Evolutionary conservation across 2,329 filamentous ascomycete genomes (phyloP).

Genomic region (Sodiomyces alkalinus): DNA sequence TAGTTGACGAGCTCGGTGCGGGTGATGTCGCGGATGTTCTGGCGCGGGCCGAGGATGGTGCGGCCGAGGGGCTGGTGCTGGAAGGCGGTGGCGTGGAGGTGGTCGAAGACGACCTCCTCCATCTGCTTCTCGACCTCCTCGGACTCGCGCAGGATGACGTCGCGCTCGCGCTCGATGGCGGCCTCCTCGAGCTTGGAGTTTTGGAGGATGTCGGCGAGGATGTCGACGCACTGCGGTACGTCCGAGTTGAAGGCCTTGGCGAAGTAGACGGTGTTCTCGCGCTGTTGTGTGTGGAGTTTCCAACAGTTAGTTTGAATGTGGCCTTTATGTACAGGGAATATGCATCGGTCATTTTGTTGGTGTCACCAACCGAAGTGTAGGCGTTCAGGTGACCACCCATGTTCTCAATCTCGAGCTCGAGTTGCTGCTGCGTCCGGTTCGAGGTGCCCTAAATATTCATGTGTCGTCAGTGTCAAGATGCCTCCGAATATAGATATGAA

Average conservation of each 20-base stretch:
- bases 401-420: constrained; percentile 99
- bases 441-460: constrained; percentile 56
- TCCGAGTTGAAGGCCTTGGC: constrained; percentile 98
- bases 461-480: too few relatives aligned
- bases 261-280: constrained; percentile 99
- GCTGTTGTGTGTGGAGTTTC: too few relatives aligned
- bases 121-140: constrained; percentile 99
- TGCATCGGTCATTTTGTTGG: neutral
- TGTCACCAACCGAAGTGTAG: constrained; percentile 79
- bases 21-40: constrained; percentile 96
- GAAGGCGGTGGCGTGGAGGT: constrained; percentile 95
- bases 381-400: constrained; percentile 99
- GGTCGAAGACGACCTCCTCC: constrained; percentile 98
- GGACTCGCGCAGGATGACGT: constrained; percentile 96
- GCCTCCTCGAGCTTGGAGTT: constrained; percentile 93
- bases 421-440: constrained; percentile 88
- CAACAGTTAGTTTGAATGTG: constrained; percentile 5
- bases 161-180: constrained; percentile 93
- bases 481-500: too few relatives aligned
- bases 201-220: constrained; percentile 96
- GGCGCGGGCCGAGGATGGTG: constrained; percentile 91
- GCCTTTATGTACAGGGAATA: neutral
- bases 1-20: constrained; percentile 84
- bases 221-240: constrained; percentile 91
- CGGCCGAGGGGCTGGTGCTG: constrained; percentile 91